Evolutionary conservation across 768 basidiomycete genomes (phyloP), one percentile per base, ranked within the genome.

Genomic region (Collybiopsis confluens): DNA sequence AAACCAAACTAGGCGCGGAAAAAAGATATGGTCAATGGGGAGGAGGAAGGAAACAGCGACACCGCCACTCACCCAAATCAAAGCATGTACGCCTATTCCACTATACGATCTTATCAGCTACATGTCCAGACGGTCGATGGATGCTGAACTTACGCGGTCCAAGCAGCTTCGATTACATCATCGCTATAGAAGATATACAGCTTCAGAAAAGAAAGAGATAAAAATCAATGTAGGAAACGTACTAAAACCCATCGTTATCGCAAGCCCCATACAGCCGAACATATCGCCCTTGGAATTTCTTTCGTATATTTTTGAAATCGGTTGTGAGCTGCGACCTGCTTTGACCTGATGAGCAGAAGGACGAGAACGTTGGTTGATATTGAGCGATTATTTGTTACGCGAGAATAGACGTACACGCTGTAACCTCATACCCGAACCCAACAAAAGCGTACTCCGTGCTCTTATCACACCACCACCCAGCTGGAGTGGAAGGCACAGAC

Each of bases 381-480:
- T n/a, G n/a, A n/a, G n/a, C n/a, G n/a, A n/a, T n/a, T n/a, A n/a
- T n/a, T n/a, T n/a, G n/a, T n/a, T n/a, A n/a, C n/a, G n/a, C n/a
- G n/a, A n/a, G n/a, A n/a, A n/a, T n/a, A n/a, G n/a, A 26, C 80
- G 45, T 59, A 85, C 86, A 88, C 10, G 70, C 73, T 38, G 82
- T 79, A 21, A 90, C 74, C 61, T 87, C 87, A 59, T 90, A 90
- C 64, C 85, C 85, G 67, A 90, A 85, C 0, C 87, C 88, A 46
- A 90, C 67, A 63, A 90, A 90, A 0, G 79, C 88, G 59, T 88
- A 89, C 63, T 91, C 88, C 0, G 78, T 80, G 51, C 69, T 67
- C 35, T 69, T 63, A 52, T 78, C 64, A 62, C 88, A 91, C 88
- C 87, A 85, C 83, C 83, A 85, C 48, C 72, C 70, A 9, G 68